Conservation (phyloP, 768 basidiomycete genomes). For the Naganishia randhawae region DNA sequence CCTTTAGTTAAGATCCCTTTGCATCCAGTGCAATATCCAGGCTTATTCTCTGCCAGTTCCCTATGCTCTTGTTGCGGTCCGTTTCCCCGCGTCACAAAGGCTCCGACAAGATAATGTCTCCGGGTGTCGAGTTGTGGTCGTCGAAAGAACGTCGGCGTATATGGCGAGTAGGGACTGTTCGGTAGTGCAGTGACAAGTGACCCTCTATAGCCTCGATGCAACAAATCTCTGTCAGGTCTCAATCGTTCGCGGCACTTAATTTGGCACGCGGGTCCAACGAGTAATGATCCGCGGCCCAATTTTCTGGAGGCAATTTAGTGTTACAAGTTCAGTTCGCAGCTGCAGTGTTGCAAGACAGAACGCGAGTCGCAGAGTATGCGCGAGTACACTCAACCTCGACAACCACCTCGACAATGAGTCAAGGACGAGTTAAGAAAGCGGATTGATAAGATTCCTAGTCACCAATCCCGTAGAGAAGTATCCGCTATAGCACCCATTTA, state of each 20-base stretch:
- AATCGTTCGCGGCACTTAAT: neutral
- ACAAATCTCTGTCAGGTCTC: neutral
- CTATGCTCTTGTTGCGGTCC: neutral
- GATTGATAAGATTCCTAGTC: no score
- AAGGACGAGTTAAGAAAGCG: no score
- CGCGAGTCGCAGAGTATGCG: no score
- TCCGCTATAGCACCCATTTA: no score
- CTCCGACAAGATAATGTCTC: neutral
- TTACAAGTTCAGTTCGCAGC: no score
- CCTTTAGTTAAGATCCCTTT: neutral
- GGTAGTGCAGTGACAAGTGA: neutral
- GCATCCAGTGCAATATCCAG: neutral
- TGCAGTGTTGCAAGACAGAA: no score
- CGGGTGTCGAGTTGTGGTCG: neutral
- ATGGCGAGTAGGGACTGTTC: neutral
- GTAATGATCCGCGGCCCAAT: constrained; percentile 2
- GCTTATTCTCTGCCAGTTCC: neutral
- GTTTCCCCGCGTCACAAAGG: constrained; percentile 4
- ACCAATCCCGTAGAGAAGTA: no score
- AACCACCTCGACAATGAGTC: no score
- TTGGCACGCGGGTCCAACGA: constrained; percentile 3
- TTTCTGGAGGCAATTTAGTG: neutral
- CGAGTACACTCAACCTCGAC: no score
- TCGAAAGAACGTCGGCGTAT: neutral
- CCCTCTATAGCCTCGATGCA: neutral